Evolutionary conservation across 805 yeast genomes (phyloP), one percentile per base, ranked within the genome.

Genomic region (Danielozyma ontarioensis): DNA sequence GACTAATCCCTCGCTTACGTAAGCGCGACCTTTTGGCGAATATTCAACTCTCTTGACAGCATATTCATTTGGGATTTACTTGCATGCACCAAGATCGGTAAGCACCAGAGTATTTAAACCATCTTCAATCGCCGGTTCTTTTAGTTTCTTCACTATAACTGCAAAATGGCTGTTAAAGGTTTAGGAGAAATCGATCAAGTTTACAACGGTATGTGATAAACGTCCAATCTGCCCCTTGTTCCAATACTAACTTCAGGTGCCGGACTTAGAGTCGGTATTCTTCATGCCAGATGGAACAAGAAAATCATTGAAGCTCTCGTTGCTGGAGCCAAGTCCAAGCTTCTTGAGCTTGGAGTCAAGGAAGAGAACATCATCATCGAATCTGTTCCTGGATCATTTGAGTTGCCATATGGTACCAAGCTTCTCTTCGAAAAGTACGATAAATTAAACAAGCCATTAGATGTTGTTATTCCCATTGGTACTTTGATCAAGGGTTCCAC

Each of bases 251-350:
- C 29, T 27, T 22, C 32, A 53, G 74, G 77, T 10, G 70, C 81
- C 18, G 53, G 64, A 2, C 66, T 89, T 43, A 74, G 81, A 47
- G 69, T 93, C 34, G 96, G 90, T 23, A 87, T 93, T 52, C 74
- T 93, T 36, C 96, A 89, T 58, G 97, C 98, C 12, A 83, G 98
- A 60, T 93, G 98, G 98, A 93, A 93, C 61, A 59, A 66, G 25
- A 63, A 67, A 30, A 78, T 93, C 42, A 87, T 93, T 48, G 80
- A 78, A 29, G 81, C 86, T 11, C 68, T 93, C 29, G 89, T 89
- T 5, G 63, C 72, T 21, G 97, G 97, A 34, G 88, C 93, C 16
- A 58, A 78, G 24, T 57, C 64, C 21, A 74, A 75, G 55, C 63
- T 89, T 53, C 44, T 50, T 29, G 72, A 71, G 28, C 61, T 83